phyloP scores from a whole-genome alignment of 495 filamentous ascomycete genomes.

The Penicillium soppii region DNA sequence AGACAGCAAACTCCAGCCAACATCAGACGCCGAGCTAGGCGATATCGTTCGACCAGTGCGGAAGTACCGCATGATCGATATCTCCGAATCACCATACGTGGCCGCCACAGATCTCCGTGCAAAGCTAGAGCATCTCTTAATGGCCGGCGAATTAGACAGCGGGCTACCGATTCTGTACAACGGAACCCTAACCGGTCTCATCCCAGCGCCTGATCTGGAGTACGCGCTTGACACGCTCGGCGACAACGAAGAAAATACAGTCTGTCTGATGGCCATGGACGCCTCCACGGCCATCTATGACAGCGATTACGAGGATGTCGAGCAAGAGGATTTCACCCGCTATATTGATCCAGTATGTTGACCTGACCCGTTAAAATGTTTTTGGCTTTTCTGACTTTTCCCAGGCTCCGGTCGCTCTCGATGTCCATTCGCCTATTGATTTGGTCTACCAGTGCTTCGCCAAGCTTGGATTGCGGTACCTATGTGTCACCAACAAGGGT shows the following conservation, averaged over 20 bases:
- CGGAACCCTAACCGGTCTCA: constrained; percentile 80
- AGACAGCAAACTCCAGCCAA: constrained; percentile 86
- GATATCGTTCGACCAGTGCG: constrained; percentile 80
- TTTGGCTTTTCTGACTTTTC: constrained; percentile 4
- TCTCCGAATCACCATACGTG: constrained; percentile 74
- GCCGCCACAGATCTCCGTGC: constrained; percentile 69
- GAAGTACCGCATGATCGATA: constrained; percentile 79
- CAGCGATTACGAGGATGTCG: constrained; percentile 38
- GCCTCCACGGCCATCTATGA: constrained; percentile 54
- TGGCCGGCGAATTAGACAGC: constrained; percentile 86
- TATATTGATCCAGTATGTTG: constrained; percentile 79
- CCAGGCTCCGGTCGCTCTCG: constrained; percentile 79
- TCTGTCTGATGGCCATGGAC: constrained; percentile 80
- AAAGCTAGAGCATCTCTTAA: constrained; percentile 79
- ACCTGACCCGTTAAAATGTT: not conserved
- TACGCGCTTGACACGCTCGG: constrained; percentile 81
- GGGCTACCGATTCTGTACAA: constrained; percentile 84
- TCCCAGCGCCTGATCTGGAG: constrained; percentile 92
- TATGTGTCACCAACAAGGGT: constrained; percentile 84
- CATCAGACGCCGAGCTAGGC: constrained; percentile 80
- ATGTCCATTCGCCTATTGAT: constrained; percentile 89
- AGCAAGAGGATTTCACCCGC: constrained; percentile 70
- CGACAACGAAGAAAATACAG: constrained; percentile 63
- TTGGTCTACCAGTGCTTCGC: constrained; percentile 96
- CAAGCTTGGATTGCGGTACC: constrained; percentile 88